Conservation (phyloP, 2,329 filamentous ascomycete species). For the Neopestalotiopsis clavispora region DNA sequence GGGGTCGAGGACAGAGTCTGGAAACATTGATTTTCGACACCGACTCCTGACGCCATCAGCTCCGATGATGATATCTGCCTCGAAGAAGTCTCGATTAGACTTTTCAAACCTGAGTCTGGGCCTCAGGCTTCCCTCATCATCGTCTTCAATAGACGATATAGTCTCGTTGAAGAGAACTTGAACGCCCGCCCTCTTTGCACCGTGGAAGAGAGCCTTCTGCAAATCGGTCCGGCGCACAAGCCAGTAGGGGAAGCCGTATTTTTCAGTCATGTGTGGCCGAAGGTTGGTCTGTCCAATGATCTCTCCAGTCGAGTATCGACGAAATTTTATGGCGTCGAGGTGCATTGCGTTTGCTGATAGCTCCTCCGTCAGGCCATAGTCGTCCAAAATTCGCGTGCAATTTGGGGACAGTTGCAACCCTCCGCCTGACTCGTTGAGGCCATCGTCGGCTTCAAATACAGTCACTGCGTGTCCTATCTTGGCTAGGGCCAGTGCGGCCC, state of each 20-base stretch:
- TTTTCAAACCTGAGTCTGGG: background rate
- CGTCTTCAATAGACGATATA: background rate
- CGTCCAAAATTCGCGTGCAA: background rate
- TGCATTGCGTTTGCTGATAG: background rate
- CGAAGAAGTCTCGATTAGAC: background rate
- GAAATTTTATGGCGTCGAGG: background rate
- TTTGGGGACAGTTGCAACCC: background rate
- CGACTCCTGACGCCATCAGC: slow-evolving; percentile 1
- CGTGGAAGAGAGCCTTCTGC: background rate
- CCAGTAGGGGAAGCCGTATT: slow-evolving; percentile 3
- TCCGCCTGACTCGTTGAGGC: background rate
- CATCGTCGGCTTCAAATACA: slow-evolving; percentile 2
- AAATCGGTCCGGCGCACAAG: slow-evolving; percentile 4
- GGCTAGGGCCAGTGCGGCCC: background rate
- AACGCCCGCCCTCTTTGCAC: background rate
- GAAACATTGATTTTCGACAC: slow-evolving; percentile 4
- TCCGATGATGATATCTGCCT: background rate
- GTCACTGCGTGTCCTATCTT: background rate
- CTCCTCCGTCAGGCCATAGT: background rate
- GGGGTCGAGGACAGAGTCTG: background rate
- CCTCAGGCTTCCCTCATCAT: background rate
- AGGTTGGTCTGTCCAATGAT: slow-evolving; percentile 5
- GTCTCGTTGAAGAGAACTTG: background rate
- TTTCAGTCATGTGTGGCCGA: background rate
- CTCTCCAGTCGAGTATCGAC: slow-evolving; percentile 1